Conservation (phyloP, 768 basidiomycete genomes). For the Suillus subalutaceus region DNA sequence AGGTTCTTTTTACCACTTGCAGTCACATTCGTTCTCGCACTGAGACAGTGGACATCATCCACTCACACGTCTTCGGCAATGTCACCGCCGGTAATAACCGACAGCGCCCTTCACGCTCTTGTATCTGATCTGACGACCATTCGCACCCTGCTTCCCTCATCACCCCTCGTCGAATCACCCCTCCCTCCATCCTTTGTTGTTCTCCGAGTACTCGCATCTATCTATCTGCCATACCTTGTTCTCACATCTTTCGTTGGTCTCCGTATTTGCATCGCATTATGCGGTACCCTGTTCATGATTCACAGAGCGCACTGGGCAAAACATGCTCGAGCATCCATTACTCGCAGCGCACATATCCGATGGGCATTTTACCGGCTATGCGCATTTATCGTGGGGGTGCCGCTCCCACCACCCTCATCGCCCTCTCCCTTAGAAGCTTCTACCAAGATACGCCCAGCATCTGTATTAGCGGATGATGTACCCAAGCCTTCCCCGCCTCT, state of each 20-base stretch:
- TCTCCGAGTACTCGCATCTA: slow-evolving; percentile 56
- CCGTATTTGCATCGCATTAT: slow-evolving; percentile 59
- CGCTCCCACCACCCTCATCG: slow-evolving; percentile 44
- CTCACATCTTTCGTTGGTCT: slow-evolving; percentile 65
- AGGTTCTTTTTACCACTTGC: slow-evolving; percentile 65
- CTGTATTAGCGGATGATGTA: slow-evolving; percentile 23
- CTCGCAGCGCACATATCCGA: slow-evolving; percentile 69
- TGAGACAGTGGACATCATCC: slow-evolving; percentile 30
- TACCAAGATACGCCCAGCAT: slow-evolving; percentile 20
- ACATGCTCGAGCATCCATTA: slow-evolving; percentile 55
- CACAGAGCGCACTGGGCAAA: slow-evolving; percentile 71
- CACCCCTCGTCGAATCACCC: slow-evolving; percentile 31
- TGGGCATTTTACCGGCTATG: slow-evolving; percentile 57
- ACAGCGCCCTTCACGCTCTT: slow-evolving; percentile 52
- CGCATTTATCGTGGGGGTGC: slow-evolving; percentile 56
- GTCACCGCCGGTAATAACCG: slow-evolving; percentile 55
- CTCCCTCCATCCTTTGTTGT: slow-evolving; percentile 37
- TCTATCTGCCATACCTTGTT: slow-evolving; percentile 69
- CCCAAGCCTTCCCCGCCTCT: slow-evolving; percentile 37
- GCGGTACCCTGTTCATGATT: slow-evolving; percentile 59
- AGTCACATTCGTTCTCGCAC: slow-evolving; percentile 41
- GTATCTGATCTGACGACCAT: slow-evolving; percentile 71
- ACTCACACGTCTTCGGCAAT: slow-evolving; percentile 17
- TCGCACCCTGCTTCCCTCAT: slow-evolving; percentile 56
- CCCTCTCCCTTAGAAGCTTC: slow-evolving; percentile 33